Base-by-base conservation (phyloP, 2,329 filamentous ascomycete species). In the Cladosporium sp. region DNA sequence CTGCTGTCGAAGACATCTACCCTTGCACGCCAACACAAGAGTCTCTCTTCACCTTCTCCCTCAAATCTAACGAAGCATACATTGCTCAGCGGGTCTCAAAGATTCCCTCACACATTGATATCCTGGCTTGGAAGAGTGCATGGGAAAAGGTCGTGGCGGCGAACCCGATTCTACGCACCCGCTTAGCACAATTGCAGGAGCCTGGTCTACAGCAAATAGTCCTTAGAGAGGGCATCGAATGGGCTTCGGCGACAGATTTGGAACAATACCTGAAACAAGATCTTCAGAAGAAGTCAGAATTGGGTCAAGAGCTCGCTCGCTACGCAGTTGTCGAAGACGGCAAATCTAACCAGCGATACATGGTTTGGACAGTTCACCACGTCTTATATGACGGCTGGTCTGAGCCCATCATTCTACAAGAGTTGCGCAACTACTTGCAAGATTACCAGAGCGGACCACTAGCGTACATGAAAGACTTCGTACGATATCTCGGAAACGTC, bases 11-110 rank as follows among this genome's bases (percentile, higher is more conserved):
- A 43, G 71, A 73, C 43, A 59, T 73, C 1, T 72, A 72, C 52
- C 69, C 69, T 19, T 74, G 72, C 54, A 73, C 71, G 2, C 67
- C 72, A 4, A 60, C 70, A 9, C 71, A 74, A 55, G 71, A 73
- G 57, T 67, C 67, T 9, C 61, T 74, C 7, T 68, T 74, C 58
- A 68, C 71, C 0, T 55, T 59, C 13, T 56, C 58, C 0, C 22
- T 46, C 33, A 52, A 52, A n/a, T 46, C 42, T 3, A 19, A 42
- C 2, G 34, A 46, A 14, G 42, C 42, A 8, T 52, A 52, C 22
- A 52, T 46, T n/a, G 42, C 43, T 35, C 49, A 52, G n/a, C 42
- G 42, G n/a, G 37, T 52, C 9, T 52, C 42, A 2, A 34, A 34
- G 4, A 52, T 52, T 19, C 49, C 49, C 4, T 4, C 42, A 9